phyloP scores from a whole-genome alignment of 192 early-diverging fungal genomes.

The Hyaloraphidium curvatum region DNA sequence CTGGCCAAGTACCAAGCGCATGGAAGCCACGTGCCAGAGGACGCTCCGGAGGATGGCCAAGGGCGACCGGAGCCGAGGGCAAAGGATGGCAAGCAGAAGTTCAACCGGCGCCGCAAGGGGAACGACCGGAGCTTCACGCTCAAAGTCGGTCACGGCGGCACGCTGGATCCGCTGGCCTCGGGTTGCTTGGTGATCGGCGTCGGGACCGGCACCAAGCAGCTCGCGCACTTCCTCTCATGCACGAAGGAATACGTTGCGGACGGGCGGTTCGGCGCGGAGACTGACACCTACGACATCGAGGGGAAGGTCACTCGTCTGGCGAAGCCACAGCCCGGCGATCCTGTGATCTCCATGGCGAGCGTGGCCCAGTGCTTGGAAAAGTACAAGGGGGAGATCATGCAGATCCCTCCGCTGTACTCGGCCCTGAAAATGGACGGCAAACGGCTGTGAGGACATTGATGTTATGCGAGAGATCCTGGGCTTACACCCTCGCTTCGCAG shows the following conservation, averaged over 20 bases:
- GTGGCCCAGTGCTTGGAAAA: background rate
- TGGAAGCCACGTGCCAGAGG: no score
- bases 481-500: background rate
- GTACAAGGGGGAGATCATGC: slow-evolving; percentile 1
- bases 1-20: no score
- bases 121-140: background rate
- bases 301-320: background rate
- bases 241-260: slow-evolving; percentile 6
- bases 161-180: slow-evolving; percentile 8
- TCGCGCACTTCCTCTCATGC: slow-evolving; percentile 1
- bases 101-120: no score
- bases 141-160: slow-evolving; percentile 7
- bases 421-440: background rate
- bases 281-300: slow-evolving; percentile 4
- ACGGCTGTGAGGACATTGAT: background rate
- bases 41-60: no score
- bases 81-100: no score
- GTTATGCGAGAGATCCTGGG: no score
- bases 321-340: background rate
- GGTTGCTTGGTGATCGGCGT: slow-evolving; percentile 6
- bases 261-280: slow-evolving; percentile 1
- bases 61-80: no score
- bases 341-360: background rate
- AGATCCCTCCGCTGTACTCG: slow-evolving; percentile 3
- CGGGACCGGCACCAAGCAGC: slow-evolving; percentile 5